Percentiles rank a stretch among this genome's conserved stretches.
These are phyloP conservation scores for Phlebiopsis gigantea DNA, from an alignment of 768 basidiomycete genomes.

Conservation along the genomic window DNA sequence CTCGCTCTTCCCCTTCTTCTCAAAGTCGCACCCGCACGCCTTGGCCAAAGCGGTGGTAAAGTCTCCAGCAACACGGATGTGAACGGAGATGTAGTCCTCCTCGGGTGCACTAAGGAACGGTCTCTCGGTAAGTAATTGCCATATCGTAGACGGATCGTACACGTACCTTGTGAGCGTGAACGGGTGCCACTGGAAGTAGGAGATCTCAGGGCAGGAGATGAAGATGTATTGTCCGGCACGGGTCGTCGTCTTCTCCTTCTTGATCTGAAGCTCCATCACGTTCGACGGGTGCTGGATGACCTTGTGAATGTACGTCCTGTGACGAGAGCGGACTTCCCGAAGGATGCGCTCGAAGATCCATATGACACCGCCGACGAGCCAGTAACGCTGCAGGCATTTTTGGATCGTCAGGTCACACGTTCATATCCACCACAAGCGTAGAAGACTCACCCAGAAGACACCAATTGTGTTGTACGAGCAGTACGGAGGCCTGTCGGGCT, in stretches of 20 bases:
- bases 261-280: conserved; percentile 94
- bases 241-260: conserved; percentile 84
- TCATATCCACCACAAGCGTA: neutral
- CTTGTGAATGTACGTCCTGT: conserved; percentile 89
- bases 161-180: conserved; percentile 85
- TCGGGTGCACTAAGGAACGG: conserved; percentile 67
- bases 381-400: conserved; percentile 59
- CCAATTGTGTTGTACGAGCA: conserved; percentile 84
- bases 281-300: conserved; percentile 94
- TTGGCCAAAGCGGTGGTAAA: conserved; percentile 82
- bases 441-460: conserved; percentile 83
- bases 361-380: conserved; percentile 82
- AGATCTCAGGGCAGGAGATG: conserved; percentile 84
- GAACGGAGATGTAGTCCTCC: conserved; percentile 92
- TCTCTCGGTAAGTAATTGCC: neutral
- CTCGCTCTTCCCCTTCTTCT: conserved; percentile 43
- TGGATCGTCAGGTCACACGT: conserved; percentile 7
- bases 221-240: conserved; percentile 94
- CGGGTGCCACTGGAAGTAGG: conserved; percentile 96
- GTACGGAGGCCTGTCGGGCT: conserved; percentile 83
- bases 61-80: conserved; percentile 89
- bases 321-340: conserved; percentile 87
- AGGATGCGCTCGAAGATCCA: conserved; percentile 87
- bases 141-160: neutral
- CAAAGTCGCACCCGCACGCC: conserved; percentile 81